Conservation (phyloP, 176 grass and related monocot genomes). For the Elymus sibiricus region DNA sequence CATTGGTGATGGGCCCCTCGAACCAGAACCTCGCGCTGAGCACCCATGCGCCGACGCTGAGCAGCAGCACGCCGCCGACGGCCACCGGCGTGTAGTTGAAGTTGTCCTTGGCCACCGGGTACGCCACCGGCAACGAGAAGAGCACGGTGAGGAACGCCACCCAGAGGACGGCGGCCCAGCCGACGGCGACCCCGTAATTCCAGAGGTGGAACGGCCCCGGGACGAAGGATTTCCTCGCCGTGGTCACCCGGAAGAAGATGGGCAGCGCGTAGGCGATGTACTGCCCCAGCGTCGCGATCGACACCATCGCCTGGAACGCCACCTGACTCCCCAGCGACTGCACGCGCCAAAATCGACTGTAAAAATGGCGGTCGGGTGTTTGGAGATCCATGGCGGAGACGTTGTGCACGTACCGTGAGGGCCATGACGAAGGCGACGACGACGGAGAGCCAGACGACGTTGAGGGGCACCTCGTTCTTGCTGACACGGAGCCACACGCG, state of each 20-base stretch:
- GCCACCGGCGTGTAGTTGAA: conserved; percentile 79
- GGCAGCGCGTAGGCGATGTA: conserved; percentile 80
- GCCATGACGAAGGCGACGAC: conserved; percentile 64
- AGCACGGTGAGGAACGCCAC: conserved; percentile 62
- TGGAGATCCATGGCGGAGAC: neutral
- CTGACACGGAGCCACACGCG: conserved; percentile 47
- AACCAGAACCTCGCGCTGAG: conserved; percentile 67
- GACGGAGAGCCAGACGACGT: conserved; percentile 72
- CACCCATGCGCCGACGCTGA: conserved; percentile 37
- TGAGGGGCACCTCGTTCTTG: conserved; percentile 62
- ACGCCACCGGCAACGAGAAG: conserved; percentile 79
- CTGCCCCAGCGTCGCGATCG: conserved; percentile 53
- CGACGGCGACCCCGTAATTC: conserved; percentile 8
- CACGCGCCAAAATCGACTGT: neutral
- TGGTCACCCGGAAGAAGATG: conserved; percentile 75
- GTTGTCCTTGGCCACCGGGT: conserved; percentile 48
- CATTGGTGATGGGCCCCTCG: conserved; percentile 48
- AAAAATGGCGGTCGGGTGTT: neutral
- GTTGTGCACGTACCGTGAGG: conserved; percentile 18
- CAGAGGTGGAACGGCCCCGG: conserved; percentile 68
- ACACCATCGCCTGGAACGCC: conserved; percentile 84
- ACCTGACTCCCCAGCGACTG: conserved; percentile 75
- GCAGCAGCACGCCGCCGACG: conserved; percentile 58
- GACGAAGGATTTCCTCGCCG: conserved; percentile 39
- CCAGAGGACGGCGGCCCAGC: conserved; percentile 66